Base-by-base conservation (phyloP, 2,329 filamentous ascomycete species). In the Colletotrichum coccodes region DNA sequence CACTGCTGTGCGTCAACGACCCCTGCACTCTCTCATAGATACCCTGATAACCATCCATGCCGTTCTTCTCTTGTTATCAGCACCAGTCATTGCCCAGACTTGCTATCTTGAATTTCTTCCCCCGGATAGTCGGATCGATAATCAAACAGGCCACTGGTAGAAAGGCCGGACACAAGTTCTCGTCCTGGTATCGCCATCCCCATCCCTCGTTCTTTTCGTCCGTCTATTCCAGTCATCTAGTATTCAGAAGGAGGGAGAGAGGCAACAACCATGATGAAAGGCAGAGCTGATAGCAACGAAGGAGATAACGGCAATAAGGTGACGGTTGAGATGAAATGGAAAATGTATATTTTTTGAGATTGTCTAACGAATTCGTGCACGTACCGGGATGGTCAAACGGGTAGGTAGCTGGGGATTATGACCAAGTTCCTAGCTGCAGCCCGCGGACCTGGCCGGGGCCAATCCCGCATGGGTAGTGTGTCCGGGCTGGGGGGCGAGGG, bases 1-100 rank as follows among this genome's bases (percentile, higher is more conserved):
- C 47, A 54, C 53, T 64, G 23, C 52, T 44, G 42, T 56, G 65
- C 65, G 47, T 68, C 47, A n/a, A 40, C 49, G n/a, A 32, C 52
- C 61, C 44, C 21, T 59, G 42, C 4, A 18, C n/a, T 30, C 14
- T 30, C 28, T 50, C 32, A 54, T 32, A 63, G 47, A 54, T 21
- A 59, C 26, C 49, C 54, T 36, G 42, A 60, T 65, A 66, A 60
- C 32, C 49, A 34, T 69, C 34, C n/a, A 49, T 23, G 21, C 11
- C 49, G 9, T 32, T 34, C n/a, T 28, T 23, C 6, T 32, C 49
- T 44, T 26, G 54, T 69, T 69, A 69, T 60, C 57, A 21, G 23
- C 18, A 2, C 36, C 12, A 7, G 14, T n/a, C 9, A 46, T n/a
- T 23, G 47, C 21, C 30, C 12, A 34, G 21, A 23, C 23, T 36